These are phyloP conservation scores for Fusarium humuli DNA, from an alignment of 2,329 filamentous ascomycete species.

Conservation along the genomic window DNA sequence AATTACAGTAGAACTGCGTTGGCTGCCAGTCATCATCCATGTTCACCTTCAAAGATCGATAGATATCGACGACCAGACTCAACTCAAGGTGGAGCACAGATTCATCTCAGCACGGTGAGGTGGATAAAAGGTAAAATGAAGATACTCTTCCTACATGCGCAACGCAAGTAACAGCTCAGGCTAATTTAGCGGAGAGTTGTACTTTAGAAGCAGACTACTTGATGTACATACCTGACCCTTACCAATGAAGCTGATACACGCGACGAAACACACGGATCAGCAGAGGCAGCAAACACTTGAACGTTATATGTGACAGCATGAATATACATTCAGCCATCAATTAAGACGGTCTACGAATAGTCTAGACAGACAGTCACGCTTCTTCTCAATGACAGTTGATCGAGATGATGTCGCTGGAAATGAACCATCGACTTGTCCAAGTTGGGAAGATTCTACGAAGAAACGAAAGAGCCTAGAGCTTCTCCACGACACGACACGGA, in stretches of 20 bases:
- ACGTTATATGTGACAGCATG: constrained; percentile 15
- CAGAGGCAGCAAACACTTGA: constrained; percentile 14
- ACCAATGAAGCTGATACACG: constrained; percentile 41
- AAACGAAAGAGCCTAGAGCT: constrained; percentile 34
- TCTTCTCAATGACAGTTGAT: neutral
- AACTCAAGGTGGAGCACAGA: constrained; percentile 33
- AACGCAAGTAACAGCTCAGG: constrained; percentile 15
- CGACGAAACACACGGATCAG: constrained; percentile 34
- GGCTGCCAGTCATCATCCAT: constrained; percentile 14
- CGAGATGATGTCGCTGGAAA: constrained; percentile 46
- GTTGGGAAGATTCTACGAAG: constrained; percentile 37
- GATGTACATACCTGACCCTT: constrained; percentile 25
- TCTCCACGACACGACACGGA: constrained; percentile 32
- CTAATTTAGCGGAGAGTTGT: constrained; percentile 20
- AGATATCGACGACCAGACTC: constrained; percentile 22
- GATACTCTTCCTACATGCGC: constrained; percentile 17
- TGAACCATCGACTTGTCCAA: constrained; percentile 33
- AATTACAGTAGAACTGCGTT: constrained; percentile 4
- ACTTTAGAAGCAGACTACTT: constrained; percentile 2
- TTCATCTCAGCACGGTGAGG: constrained; percentile 30
- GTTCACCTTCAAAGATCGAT: constrained; percentile 8
- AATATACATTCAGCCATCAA: neutral
- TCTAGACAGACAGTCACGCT: neutral
- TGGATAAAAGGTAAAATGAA: constrained; percentile 39
- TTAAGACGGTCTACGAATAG: neutral